Evolutionary conservation across 2,329 filamentous ascomycete genomes (phyloP), one percentile per base, ranked within the genome.

Genomic region (Fusarium penzigii): DNA sequence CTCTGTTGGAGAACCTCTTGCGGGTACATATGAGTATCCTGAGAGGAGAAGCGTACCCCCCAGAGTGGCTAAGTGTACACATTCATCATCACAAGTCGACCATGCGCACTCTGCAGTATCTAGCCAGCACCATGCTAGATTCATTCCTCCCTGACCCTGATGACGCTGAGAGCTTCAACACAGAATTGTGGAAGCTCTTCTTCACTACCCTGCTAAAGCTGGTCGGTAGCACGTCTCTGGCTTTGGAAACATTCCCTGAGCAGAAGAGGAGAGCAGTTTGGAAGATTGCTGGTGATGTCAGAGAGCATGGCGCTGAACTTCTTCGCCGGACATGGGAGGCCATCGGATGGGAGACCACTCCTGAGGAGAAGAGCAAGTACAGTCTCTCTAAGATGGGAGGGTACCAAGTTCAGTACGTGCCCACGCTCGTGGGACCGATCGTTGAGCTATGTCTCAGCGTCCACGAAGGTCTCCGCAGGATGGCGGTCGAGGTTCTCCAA

Each of bases 321-420:
- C 77, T 99, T 34, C 85, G 88, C 55, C 83, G 85, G 29, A 93
- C 89, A 6, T 99, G 94, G 94, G 90, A 96, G 67, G 89, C 92
- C 16, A 95, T 99, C 56, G 94, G 95, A 12, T 99, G 94, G 94
- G 93, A 99, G 63, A 90, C 91, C 0, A 90, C 82, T 32, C 72
- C 79, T 1, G 93, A 97, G 53, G 92, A 97, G 68, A 82, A 84
- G 58, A 78, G 81, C 51, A 83, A 87, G 25, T 97, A 92, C 65
- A 88, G 88, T 1, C 75, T 97, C 49, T 79, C 84, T 48, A 92
- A 88, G 69, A 88, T 97, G 79, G 95, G 94, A 52, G 94, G 94
- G 2, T 99, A 97, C 67, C 94, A 99, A 72, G 94, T 99, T 17
- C 94, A 97, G 73, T 99, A 97, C 70, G 94, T 99, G 29, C 94